Evolutionary conservation across 1,139 yeast species (phyloP).

Genomic region (Yamadazyma aaseri): DNA sequence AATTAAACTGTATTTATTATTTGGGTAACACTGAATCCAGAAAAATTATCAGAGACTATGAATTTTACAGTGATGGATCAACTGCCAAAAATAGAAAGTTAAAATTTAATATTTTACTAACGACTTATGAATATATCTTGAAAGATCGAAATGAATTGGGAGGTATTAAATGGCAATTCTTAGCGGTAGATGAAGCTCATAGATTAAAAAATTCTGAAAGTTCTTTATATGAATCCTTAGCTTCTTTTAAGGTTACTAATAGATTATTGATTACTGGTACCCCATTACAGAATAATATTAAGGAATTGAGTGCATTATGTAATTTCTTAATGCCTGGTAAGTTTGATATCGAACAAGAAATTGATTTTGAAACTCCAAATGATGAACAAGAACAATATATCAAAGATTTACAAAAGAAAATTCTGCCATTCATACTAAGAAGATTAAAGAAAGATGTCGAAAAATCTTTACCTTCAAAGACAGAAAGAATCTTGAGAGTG

Average conservation of each 20-base stretch:
- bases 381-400: constrained; percentile 85
- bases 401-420: constrained; percentile 74
- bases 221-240: constrained; percentile 83
- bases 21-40: constrained; percentile 91
- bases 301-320: constrained; percentile 92
- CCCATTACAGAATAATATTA: constrained; percentile 92
- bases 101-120: constrained; percentile 82
- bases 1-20: constrained; percentile 85
- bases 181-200: constrained; percentile 99
- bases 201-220: constrained; percentile 92
- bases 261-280: constrained; percentile 95
- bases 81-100: constrained; percentile 51
- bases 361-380: constrained; percentile 88
- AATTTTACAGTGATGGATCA: constrained; percentile 49
- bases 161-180: constrained; percentile 85
- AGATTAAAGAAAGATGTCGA: constrained; percentile 96
- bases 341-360: constrained; percentile 85
- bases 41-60: constrained; percentile 77
- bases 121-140: constrained; percentile 93
- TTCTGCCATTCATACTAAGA: constrained; percentile 89
- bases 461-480: constrained; percentile 89
- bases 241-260: constrained; percentile 79
- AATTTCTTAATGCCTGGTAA: constrained; percentile 96
- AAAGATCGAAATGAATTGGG: constrained; percentile 85
- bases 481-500: constrained; percentile 92